These are phyloP conservation scores for Rubus parviflorus DNA, from an alignment of 306 rosid species.

Conservation along the genomic window DNA sequence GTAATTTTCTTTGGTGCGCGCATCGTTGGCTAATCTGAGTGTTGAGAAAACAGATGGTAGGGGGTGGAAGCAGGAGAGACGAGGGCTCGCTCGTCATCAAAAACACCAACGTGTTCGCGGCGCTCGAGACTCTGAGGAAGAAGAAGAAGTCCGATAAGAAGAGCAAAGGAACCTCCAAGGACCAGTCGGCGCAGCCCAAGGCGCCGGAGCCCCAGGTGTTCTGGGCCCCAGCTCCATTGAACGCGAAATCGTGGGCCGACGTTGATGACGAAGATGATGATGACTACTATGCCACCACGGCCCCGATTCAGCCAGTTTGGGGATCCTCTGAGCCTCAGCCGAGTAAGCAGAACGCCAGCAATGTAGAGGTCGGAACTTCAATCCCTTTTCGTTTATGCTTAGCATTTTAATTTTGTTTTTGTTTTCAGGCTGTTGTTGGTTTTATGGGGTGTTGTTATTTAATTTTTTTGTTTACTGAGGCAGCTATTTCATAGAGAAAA, in stretches of 20 bases:
- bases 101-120: conserved; percentile 85
- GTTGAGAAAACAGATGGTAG: conserved; percentile 52
- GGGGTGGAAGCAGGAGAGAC: conserved; percentile 88
- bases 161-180: conserved; percentile 59
- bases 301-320: conserved; percentile 77
- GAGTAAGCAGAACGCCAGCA: conserved; percentile 40
- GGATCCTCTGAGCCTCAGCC: conserved; percentile 48
- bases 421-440: background rate
- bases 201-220: conserved; percentile 60
- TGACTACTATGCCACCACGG: conserved; percentile 70
- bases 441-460: background rate
- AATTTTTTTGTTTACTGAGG: background rate
- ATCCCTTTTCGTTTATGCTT: background rate
- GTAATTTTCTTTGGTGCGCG: too few species aligned
- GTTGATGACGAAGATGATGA: conserved; percentile 85
- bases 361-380: conserved; percentile 53
- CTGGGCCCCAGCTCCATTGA: conserved; percentile 83
- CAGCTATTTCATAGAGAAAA: too few species aligned
- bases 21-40: background rate
- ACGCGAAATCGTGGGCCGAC: conserved; percentile 81
- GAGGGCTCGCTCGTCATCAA: conserved; percentile 77
- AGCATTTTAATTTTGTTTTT: background rate
- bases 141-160: conserved; percentile 95
- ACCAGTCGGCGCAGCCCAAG: conserved; percentile 39
- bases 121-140: conserved; percentile 80